Base-by-base conservation (phyloP, 345 rosid genomes). In the Bruguiera sexangula region DNA sequence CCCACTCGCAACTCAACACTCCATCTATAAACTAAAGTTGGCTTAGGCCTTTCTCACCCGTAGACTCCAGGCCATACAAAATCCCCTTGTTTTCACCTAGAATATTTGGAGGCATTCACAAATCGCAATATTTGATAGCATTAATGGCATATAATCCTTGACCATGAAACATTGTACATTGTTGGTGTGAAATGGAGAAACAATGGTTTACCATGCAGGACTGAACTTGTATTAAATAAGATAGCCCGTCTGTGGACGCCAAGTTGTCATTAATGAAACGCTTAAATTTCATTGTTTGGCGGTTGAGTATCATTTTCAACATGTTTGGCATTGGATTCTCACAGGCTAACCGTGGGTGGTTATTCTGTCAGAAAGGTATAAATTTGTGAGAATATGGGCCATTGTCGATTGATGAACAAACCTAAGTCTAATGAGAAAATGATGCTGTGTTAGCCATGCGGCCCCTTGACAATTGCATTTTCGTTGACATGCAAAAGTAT, bases 251-350 rank as follows among this genome's bases (percentile, higher is more conserved):
- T 52, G 18, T 32, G 18, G 10, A n/a, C 20, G 19, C 6, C 9
- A 51, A 73, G 37, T 39, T 36, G 65, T 62, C 71, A 51, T 73
- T 63, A 65, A 71, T 69, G 68, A 50, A 51, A 54, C 50, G 72
- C 37, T 48, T n/a, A 69, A 50, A 26, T 60, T 53, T 67, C 51
- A 9, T 69, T 39, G 31, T 6, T 60, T 60, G 75, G 78, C 83
- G 61, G 81, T 69, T 75, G 71, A 62, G 66, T 52, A 80, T 81
- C 83, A 56, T 60, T 69, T 67, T 78, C 86, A 73, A 62, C 58
- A 31, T 48, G 31, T 59, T 36, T 71, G 62, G 71, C 82, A 82
- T 80, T 71, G 82, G 85, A 85, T 85, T 78, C 86, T 75, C n/a
- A 68, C 21, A 36, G 19, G 15, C 48, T 58, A 56, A 13, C 51